Evolutionary conservation across 306 rosid genomes (phyloP), one percentile per base, ranked within the genome.

Genomic region (Clitoria ternatea): DNA sequence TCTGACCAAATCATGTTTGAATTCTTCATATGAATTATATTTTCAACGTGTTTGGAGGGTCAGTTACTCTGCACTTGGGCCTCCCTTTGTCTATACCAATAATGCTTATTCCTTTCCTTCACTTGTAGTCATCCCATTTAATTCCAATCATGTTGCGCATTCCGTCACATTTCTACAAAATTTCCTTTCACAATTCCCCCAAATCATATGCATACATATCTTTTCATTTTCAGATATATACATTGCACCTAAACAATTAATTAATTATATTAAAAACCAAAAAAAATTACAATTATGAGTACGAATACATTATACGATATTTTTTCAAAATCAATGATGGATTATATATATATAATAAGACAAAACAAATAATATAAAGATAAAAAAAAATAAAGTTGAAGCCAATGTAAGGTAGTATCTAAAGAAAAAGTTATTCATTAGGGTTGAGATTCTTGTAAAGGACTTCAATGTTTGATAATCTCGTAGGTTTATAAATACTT

Each of bases 31-130:
- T 10, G 78, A 44, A 78, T 66, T 65, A 72, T 65, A 72, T 72
- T 55, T 79, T 20, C 50, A 66, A 39, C 75, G 47, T 72, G 82
- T 72, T 79, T 61, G 3, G 40, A 66, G 79, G 70, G 70, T 67
- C 79, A 67, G 72, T 7, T 39, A 0, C 72, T 71, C 78, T 71
- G 69, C 70, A 57, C 37, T 54, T 64, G 75, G 83, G 72, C 83
- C 79, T 59, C 66, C 69, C 54, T 36, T 67, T 60, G 67, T 79
- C 76, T 61, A 18, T 67, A 36, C 48, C 54, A 73, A 68, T 79
- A 68, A 79, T 79, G 72, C 36, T 9, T 7, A 10, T 69, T 52
- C 32, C 54, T 60, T 35, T 60, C 10, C 70, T 22, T 32, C 49
- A 23, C 20, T 7, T 49, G 60, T 71, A 57, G 15, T 19, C 7